Base-by-base conservation (phyloP, 169 alveolate genomes). In the Hepatocystis sp. region DNA sequence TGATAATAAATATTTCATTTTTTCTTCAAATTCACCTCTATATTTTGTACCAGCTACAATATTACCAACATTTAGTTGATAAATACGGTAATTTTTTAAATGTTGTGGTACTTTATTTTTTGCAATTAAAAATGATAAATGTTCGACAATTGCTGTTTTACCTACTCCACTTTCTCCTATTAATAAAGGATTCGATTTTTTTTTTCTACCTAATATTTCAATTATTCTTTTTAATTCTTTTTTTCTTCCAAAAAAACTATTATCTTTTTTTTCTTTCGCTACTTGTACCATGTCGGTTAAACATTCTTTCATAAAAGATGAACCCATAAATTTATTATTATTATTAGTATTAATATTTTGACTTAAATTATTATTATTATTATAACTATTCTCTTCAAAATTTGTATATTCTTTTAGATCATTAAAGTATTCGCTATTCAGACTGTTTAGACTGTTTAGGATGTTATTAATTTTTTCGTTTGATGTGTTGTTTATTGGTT, bases 11-110 rank as follows among this genome's bases (percentile, higher is more conserved):
- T 91, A 91, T 40, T 95, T 93, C 42, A 96, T 88, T 15, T 97
- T 89, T 85, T 94, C 98, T 71, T 96, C 98, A 71, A 96, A 96
- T 55, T 95, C 97, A 2, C 98, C 98, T 42, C 98, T 67, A 91
- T 93, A 96, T 65, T 93, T 92, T 36, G 98, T 88, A 2, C 98
- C 97, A 11, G 97, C 94, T 10, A 95, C 93, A 19, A 92, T 44
- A 40, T 90, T 81, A 2, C 94, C 94, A 39, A 92, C 46, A 34
- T 90, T 91, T n/a, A 92, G 85, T 36, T 81, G 89, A 40, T 39
- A 81, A 13, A 93, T 85, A 27, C 88, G 66, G n/a, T 90, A 64
- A 51, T 71, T 90, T 42, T 81, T 53, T 76, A 93, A 93, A 49
- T 91, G 85, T 32, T 65, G 27, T 11, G 86, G 76, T 27, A 66